Evolutionary conservation across 163 green algal species (phyloP), one percentile per base, ranked within the genome.

Genomic region (Volvox carteri): DNA sequence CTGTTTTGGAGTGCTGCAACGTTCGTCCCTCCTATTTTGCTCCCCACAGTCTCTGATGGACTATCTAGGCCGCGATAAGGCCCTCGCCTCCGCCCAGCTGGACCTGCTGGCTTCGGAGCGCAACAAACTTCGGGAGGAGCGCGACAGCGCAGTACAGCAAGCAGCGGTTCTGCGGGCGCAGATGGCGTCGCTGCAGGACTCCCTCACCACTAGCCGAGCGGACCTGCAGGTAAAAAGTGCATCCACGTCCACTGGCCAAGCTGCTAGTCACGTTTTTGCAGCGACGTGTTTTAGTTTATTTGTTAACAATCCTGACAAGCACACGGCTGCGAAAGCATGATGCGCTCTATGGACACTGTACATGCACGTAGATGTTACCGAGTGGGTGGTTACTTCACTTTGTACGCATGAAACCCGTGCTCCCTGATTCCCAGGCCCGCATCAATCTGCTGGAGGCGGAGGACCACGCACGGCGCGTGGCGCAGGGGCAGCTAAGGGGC

Each of bases 31-130:
- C 7, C 54, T 11, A 23, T 65, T 65, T 65, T 12, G 5, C 54
- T 0, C 48, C 58, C 42, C 48, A 1, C 65, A 93, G 90, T 78
- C 88, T 41, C 83, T 93, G 44, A 93, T 93, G 90, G 90, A 93
- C 76, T 93, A 93, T 86, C 81, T 93, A 37, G 84, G 86, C 21
- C 86, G 90, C 25, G 90, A 93, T 67, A 93, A 93, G 83, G 54
- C 46, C 9, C 90, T 93, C 44, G 83, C 86, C 4, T 9, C 70
- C 50, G 88, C 78, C 58, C 90, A 93, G 90, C 90, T 93, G 65
- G 46, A 74, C 25, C 77, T 93, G 75, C 86, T 93, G 8, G 42
- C 41, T 6, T 72, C 33, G 39, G 86, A 87, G 86, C 86, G 78
- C 72, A 90, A 87, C 56, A 87, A 84, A 73, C 86, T 93, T 65